These are phyloP conservation scores for Bromus sterilis DNA, from an alignment of 176 grass and related monocot genomes.

Conservation along the genomic window DNA sequence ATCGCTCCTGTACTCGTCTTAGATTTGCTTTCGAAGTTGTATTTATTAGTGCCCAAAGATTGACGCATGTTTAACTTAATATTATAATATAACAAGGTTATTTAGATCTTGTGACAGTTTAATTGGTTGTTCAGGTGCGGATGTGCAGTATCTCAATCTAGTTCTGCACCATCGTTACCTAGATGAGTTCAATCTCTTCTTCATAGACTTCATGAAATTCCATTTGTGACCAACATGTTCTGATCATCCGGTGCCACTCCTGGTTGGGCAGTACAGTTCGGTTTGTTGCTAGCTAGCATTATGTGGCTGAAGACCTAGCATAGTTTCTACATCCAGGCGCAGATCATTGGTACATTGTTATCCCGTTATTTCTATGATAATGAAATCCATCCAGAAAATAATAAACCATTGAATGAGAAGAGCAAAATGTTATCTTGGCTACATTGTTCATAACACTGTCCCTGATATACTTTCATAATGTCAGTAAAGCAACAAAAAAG, in stretches of 20 bases:
- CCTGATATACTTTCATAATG: not conserved
- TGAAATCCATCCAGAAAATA: not conserved
- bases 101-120: not conserved
- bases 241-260: too few relatives aligned
- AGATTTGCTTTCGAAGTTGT: not conserved
- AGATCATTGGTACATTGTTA: too few relatives aligned
- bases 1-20: fast-evolving
- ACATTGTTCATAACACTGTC: not conserved
- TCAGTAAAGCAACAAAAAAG: not conserved
- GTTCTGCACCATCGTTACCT: not conserved
- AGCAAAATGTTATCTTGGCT: not conserved
- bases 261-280: too few relatives aligned
- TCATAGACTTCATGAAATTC: not conserved
- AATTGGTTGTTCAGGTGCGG: not conserved
- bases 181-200: not conserved
- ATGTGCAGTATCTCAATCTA: not conserved
- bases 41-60: not conserved
- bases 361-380: too few relatives aligned
- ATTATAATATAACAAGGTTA: not conserved
- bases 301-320: not conserved
- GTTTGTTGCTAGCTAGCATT: not conserved
- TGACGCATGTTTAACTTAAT: not conserved
- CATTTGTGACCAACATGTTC: not conserved
- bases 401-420: not conserved
- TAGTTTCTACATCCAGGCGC: not conserved